Base-by-base conservation (phyloP, 2,329 filamentous ascomycete species). In the Botrytis paeoniae region DNA sequence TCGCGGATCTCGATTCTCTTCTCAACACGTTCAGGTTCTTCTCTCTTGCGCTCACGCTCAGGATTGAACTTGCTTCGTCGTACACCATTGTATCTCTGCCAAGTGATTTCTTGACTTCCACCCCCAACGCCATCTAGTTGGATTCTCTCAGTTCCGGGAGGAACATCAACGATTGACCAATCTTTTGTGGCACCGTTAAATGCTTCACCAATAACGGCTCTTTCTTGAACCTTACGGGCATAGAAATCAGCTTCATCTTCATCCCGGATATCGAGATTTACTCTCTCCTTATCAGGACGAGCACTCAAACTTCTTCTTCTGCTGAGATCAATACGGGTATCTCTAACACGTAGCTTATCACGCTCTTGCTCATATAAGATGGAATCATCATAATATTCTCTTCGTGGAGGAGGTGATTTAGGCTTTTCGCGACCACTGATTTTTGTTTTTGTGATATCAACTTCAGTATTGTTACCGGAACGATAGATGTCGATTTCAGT, bases 91-190 rank as follows among this genome's bases (percentile, higher is more conserved):
- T 94, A 95, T 77, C 89, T 89, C 80, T 92, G 87, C 92, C 92
- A 96, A 32, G 88, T 91, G 64, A 94, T 89, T 78, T 96, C 93
- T 75, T 93, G 91, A 54, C 85, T 85, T n/a, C 86, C 92, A 65
- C 92, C 92, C 32, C 93, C 93, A 37, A 89, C 86, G 70, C 93
- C 93, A 77, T 96, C 92, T 91, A 96, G 92, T 71, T 88, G 88
- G n/a, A 96, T 91, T 59, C 91, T 89, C 83, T 93, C 91, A 0
- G 93, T 95, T 73, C 93, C 93, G 0, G 93, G 92, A 1, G 93
- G 93, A 57, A 97, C 91, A 82, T 97, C 93, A 54, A 97, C 87
- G 75, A 97, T 92, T 71, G 89, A 87, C 93, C 94, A 97, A 79
- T 90, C 92, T 76, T 89, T 90, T 51, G 92, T 94, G 29, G 89